Evolutionary conservation across 441 rosid species (phyloP), one percentile per base, ranked within the genome.

Genomic region (Brassica hybrid): DNA sequence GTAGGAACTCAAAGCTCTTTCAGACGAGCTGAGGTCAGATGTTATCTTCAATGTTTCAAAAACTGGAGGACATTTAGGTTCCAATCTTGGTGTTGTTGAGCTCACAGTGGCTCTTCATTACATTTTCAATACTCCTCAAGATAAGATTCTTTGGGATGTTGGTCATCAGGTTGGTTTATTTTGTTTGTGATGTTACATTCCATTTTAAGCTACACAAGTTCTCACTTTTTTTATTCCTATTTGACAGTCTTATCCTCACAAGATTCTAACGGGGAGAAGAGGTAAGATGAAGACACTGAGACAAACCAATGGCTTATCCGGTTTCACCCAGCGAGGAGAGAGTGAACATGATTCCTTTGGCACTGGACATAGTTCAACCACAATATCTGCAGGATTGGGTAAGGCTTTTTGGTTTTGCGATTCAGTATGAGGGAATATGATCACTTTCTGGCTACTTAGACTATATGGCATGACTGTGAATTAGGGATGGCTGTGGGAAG

Each of bases 401-500:
- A 65, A 38, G 9, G 13, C 11, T 36, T 65, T n/a, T 5, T 11
- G 36, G 6, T 36, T 65, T 36, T 38, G 30, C 12, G 16, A 43
- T 43, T 43, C 50, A 11, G 3, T 43, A 43, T 12, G n/a, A 43
- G 50, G 50, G 50, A 43, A 43, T 11, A 12, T 43, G 50, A 43
- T 43, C 50, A 43, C 50, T 43, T 43, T 43, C n/a, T 43, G 50
- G n/a, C 50, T 43, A 43, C n/a, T 43, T 43, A 43, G 41, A 43
- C 50, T 43, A 11, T 43, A n/a, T n/a, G n/a, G 50, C 21, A 34
- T 74, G 13, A 5, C 14, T 74, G 56, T 76, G 78, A 21, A 34
- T 17, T 86, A 92, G 97, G 97, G 63, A 90, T 92, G 97, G 93
- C 97, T 38, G 91, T 92, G 41, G 97, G 92, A n/a, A 88, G 97